phyloP scores from a whole-genome alignment of 768 basidiomycete genomes.

The Sarcodon sp. region DNA sequence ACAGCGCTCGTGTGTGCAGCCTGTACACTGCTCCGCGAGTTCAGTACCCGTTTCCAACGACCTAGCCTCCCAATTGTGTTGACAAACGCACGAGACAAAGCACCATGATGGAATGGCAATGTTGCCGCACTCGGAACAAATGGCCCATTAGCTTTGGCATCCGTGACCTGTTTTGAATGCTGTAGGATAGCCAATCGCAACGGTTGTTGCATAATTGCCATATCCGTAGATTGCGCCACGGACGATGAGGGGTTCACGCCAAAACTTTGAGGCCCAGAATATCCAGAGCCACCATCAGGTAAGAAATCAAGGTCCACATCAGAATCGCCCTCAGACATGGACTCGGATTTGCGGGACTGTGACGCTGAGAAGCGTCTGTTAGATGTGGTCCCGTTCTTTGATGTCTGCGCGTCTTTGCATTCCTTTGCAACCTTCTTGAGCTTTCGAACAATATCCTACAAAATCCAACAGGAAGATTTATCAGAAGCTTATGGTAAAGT shows the following conservation, averaged over 20 bases:
- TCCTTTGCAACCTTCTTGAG: conserved; percentile 77
- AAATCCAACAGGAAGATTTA: conserved; percentile 5
- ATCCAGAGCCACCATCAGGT: conserved; percentile 24
- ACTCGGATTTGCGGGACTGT: conserved; percentile 6
- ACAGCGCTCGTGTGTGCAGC: conserved; percentile 19
- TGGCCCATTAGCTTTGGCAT: conserved; percentile 1
- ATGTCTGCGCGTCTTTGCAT: conserved; percentile 52
- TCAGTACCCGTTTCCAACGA: conserved; percentile 69
- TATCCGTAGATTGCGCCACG: conserved; percentile 32
- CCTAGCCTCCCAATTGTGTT: conserved; percentile 77
- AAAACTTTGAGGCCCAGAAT: neutral
- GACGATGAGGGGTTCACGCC: conserved; percentile 4
- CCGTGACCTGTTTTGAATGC: conserved; percentile 24
- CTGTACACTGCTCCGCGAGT: conserved; percentile 23
- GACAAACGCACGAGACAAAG: conserved; percentile 64
- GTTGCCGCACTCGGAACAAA: conserved; percentile 28
- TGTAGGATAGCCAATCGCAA: conserved; percentile 37
- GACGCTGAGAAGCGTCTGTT: neutral
- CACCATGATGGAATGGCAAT: conserved; percentile 43
- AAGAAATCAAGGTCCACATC: conserved; percentile 74
- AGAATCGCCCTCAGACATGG: conserved; percentile 32
- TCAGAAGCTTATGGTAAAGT: conserved; percentile 1
- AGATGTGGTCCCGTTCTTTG: conserved; percentile 2
- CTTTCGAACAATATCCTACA: conserved; percentile 66
- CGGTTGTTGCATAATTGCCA: conserved; percentile 55